Conservation (phyloP, 2,329 filamentous ascomycete genomes). For the Alternaria panax region DNA sequence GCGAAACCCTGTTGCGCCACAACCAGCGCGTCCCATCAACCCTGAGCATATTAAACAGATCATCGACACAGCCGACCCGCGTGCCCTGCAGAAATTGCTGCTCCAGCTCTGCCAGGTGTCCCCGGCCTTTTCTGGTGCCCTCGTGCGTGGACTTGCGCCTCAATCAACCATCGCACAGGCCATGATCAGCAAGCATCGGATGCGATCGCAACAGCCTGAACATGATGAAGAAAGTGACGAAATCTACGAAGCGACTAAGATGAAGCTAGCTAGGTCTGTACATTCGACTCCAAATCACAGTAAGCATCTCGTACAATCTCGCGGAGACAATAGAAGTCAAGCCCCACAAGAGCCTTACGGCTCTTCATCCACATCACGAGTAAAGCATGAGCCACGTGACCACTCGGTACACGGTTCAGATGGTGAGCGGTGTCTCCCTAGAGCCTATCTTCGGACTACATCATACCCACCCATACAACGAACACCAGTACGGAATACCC, state of each 20-base stretch:
- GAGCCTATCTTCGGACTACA: constrained; percentile 7
- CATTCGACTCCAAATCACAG: background rate
- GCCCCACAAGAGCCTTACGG: background rate
- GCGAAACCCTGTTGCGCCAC: constrained; percentile 3
- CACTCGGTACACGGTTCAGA: constrained; percentile 16
- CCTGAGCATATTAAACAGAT: constrained; percentile 39
- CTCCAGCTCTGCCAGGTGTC: constrained; percentile 41
- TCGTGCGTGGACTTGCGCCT: constrained; percentile 43
- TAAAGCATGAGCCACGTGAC: constrained; percentile 20
- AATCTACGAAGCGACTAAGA: constrained; percentile 17
- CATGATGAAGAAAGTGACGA: constrained; percentile 15
- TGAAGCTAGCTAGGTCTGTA: background rate
- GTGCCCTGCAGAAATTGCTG: constrained; percentile 31
- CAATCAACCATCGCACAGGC: constrained; percentile 38
- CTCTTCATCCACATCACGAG: constrained; percentile 11
- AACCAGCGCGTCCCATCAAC: constrained; percentile 24
- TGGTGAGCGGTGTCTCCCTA: constrained; percentile 15
- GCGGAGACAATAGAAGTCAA: background rate
- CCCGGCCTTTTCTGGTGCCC: constrained; percentile 42
- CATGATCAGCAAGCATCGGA: constrained; percentile 20
- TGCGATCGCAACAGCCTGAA: constrained; percentile 1
- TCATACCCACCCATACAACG: background rate
- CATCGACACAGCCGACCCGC: constrained; percentile 31
- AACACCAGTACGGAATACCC: background rate
- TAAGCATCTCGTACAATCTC: background rate